Percentiles rank a stretch among this genome's conserved stretches.
phyloP scores from a whole-genome alignment of 2,329 filamentous ascomycete species.

The Trichoderma harzianum region DNA sequence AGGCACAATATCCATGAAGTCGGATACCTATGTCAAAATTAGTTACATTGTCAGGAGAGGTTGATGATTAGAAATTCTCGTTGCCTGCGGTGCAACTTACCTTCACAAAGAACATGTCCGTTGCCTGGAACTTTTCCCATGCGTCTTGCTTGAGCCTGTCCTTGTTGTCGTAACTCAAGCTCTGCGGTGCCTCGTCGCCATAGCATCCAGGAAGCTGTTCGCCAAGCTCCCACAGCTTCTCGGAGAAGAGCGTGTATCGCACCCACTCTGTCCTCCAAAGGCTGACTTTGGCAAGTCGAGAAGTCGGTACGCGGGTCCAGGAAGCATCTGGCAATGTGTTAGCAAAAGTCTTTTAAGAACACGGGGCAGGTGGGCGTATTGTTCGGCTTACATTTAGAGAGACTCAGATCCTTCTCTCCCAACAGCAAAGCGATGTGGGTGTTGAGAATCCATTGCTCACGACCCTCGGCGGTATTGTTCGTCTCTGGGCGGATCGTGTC shows the following conservation, averaged over 20 bases:
- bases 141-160: constrained; percentile 49
- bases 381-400: constrained; percentile 54
- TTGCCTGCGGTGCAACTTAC: constrained; percentile 36
- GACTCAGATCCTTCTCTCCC: constrained; percentile 60
- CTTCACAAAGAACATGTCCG: constrained; percentile 66
- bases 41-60: not conserved
- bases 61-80: not conserved
- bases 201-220: constrained; percentile 53
- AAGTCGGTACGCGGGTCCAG: constrained; percentile 56
- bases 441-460: constrained; percentile 65
- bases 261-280: constrained; percentile 59
- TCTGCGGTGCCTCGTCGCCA: constrained; percentile 42
- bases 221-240: constrained; percentile 51
- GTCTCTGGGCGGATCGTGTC: constrained; percentile 57
- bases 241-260: constrained; percentile 52
- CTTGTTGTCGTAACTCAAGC: constrained; percentile 41
- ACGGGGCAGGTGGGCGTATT: no score
- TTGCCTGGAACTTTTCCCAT: constrained; percentile 51
- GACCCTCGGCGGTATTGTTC: constrained; percentile 52
- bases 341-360: not conserved
- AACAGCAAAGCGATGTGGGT: constrained; percentile 61
- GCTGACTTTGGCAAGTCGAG: constrained; percentile 51
- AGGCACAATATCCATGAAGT: constrained; percentile 58
- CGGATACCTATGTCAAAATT: constrained; percentile 48
- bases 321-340: constrained; percentile 45